A percentile compares a stretch with the other conserved stretches of the same genome.
Conservation (phyloP, 441 rosid genomes). For the Kokia cookei region DNA sequence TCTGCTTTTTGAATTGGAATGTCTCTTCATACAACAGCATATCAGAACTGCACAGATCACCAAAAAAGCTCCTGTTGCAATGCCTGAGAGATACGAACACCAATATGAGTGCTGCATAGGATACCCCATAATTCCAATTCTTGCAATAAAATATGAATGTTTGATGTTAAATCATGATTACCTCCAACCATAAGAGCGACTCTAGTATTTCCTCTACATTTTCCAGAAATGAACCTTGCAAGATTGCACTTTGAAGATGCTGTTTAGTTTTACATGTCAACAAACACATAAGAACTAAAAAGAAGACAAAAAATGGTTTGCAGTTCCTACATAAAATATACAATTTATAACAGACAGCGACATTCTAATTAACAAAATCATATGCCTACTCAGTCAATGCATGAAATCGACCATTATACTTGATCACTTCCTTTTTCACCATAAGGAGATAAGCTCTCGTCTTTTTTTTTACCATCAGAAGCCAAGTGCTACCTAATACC, state of each 20-base stretch:
- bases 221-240: constrained; percentile 33
- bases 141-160: neutral
- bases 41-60: constrained; percentile 32
- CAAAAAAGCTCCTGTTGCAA: constrained; percentile 37
- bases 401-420: neutral
- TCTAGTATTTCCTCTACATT: constrained; percentile 45
- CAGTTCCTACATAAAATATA: neutral
- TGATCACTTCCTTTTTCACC: neutral
- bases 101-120: neutral
- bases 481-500: neutral
- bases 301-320: neutral
- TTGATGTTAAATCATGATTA: constrained; percentile 14
- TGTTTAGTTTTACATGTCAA: constrained; percentile 11
- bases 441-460: neutral
- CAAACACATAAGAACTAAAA: neutral
- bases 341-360: neutral
- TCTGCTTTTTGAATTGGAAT: constrained; percentile 24
- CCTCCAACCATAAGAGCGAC: constrained; percentile 54
- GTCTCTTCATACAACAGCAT: constrained; percentile 31
- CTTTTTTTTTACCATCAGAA: neutral
- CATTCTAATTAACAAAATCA: neutral
- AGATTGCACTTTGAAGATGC: constrained; percentile 37
- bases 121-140: neutral
- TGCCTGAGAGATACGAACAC: constrained; percentile 24
- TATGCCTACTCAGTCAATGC: neutral